Conservation (phyloP, 441 rosid genomes). For the Croton setiger region DNA sequence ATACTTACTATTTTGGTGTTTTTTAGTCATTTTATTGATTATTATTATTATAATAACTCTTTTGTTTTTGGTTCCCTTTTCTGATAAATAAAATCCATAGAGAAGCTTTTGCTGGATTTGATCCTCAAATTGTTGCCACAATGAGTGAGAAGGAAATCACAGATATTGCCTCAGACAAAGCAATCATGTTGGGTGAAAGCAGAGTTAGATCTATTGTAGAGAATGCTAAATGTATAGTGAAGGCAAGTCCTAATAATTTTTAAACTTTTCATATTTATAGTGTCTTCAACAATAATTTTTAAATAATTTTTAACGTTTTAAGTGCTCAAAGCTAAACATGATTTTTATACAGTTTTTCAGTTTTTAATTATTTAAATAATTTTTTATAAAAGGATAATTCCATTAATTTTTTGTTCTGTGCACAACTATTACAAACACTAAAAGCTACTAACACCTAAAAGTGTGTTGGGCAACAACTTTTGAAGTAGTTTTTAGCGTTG, state of each 20-base stretch:
- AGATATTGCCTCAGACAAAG: constrained; percentile 69
- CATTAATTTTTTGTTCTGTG: too few relatives aligned
- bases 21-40: not conserved
- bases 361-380: too few relatives aligned
- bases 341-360: too few relatives aligned
- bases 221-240: constrained; percentile 77
- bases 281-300: too few relatives aligned
- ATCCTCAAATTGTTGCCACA: constrained; percentile 67
- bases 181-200: constrained; percentile 64
- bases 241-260: constrained; percentile 44
- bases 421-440: too few relatives aligned
- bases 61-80: not conserved
- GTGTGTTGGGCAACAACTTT: too few relatives aligned
- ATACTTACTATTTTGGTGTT: not conserved
- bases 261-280: too few relatives aligned
- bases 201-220: constrained; percentile 83
- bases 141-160: constrained; percentile 76
- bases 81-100: constrained; percentile 28
- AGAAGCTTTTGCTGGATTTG: constrained; percentile 74
- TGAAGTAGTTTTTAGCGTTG: too few relatives aligned
- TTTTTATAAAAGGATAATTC: too few relatives aligned
- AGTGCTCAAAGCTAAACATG: too few relatives aligned
- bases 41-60: not conserved
- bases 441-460: too few relatives aligned
- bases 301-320: too few relatives aligned